Evolutionary conservation across 805 yeast genomes (phyloP), one percentile per base, ranked within the genome.

Genomic region (Pichia kluyveri): DNA sequence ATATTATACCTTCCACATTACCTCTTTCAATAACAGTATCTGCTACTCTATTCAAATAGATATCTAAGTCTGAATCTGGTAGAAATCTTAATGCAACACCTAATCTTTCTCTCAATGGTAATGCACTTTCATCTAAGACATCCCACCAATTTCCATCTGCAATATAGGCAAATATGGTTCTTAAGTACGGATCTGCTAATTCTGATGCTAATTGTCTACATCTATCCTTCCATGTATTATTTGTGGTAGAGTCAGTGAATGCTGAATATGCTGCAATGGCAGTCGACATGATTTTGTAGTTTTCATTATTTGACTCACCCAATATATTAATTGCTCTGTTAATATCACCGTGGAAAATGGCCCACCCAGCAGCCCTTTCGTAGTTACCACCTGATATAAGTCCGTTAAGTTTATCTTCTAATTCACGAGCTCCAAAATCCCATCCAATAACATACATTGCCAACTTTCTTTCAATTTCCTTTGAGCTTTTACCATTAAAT

Each of bases 321-420:
- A 91, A 68, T n/a, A 88, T 83, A 40, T 79, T 80, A 5, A 90
- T 85, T 0, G 97, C 96, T 44, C 80, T 74, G 3, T 77, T 74
- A 3, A 91, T 85, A 62, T 89, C 86, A 8, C 96, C 96, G 60
- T 87, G 91, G 63, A 91, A 91, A 0, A 89, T 90, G 0, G 97
- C 97, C 95, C 96, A 87, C 0, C 95, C 98, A 1, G 97, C 99
- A 0, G 99, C 98, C 60, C 91, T 82, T 52, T 89, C 96, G 52
- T 76, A 76, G 50, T 77, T 75, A 0, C 85, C 89, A 15, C 69
- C 63, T 0, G 68, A 63, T 23, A 82, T 77, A 39, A 91, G 70
- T 39, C 71, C 69, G 23, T 68, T 66, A 38, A 86, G 73, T 52
- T 83, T 80, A 38, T 76, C 80, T 54, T 89, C 95, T 52, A 88